Evolutionary conservation across 2,329 filamentous ascomycete genomes (phyloP).

Genomic region (Achaetomium macrosporum): DNA sequence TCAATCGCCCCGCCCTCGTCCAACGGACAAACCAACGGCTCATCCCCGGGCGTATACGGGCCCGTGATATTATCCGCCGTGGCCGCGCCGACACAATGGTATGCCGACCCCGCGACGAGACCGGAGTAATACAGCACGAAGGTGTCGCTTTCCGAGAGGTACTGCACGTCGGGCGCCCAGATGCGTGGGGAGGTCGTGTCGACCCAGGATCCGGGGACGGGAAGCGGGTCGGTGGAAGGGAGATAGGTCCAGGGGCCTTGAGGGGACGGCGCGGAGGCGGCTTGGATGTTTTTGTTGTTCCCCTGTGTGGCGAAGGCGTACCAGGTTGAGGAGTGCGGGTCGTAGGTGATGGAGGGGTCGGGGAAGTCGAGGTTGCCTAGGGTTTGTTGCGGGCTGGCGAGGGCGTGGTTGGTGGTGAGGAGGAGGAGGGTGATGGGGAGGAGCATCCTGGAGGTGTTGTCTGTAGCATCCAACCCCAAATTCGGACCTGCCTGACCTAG

Average conservation of each 20-base stretch:
- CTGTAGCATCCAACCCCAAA: too few relatives aligned
- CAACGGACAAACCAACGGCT: slow-evolving; percentile 47
- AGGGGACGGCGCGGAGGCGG: slow-evolving; percentile 40
- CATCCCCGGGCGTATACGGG: slow-evolving; percentile 43
- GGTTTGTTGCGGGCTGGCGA: neutral
- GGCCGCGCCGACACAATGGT: slow-evolving; percentile 55
- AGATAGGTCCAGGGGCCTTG: slow-evolving; percentile 30
- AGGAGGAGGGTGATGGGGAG: neutral
- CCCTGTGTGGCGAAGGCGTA: slow-evolving; percentile 46
- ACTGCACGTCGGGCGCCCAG: slow-evolving; percentile 49
- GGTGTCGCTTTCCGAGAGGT: slow-evolving; percentile 31
- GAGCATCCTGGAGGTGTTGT: neutral
- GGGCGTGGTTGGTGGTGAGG: neutral
- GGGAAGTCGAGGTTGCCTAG: slow-evolving; percentile 33
- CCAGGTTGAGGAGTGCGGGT: slow-evolving; percentile 35
- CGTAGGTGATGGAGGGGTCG: slow-evolving; percentile 39
- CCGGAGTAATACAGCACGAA: slow-evolving; percentile 48
- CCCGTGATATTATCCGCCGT: slow-evolving; percentile 42
- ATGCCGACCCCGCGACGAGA: slow-evolving; percentile 11
- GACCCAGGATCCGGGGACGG: slow-evolving; percentile 41
- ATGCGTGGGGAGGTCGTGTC: slow-evolving; percentile 28
- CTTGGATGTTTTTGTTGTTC: slow-evolving; percentile 39
- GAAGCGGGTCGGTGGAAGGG: slow-evolving; percentile 39
- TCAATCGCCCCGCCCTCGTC: slow-evolving; percentile 57
- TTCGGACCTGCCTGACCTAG: too few relatives aligned